These are phyloP conservation scores for Epichloe gansuensis DNA, from an alignment of 2,329 filamentous ascomycete species.

Conservation along the genomic window DNA sequence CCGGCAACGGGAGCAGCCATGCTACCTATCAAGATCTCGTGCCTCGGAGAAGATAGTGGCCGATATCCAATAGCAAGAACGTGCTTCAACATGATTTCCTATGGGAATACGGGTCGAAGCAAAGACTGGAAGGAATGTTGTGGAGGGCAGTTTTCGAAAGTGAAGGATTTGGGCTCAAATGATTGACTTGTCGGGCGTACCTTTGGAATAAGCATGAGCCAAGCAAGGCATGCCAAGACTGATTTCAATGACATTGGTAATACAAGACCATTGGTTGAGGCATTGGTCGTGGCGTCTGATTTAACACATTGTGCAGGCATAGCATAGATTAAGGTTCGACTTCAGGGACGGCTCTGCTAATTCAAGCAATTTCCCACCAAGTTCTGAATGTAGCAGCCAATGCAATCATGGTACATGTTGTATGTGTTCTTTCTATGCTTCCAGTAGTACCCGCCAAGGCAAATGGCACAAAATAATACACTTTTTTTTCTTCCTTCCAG, in stretches of 20 bases:
- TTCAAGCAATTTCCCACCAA: background rate
- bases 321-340: background rate
- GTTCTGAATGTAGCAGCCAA: background rate
- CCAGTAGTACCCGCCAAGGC: slow-evolving; percentile 17
- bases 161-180: slow-evolving; percentile 86
- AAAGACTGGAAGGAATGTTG: slow-evolving; percentile 57
- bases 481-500: background rate
- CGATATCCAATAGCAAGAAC: slow-evolving; percentile 79
- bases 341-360: background rate
- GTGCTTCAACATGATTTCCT: slow-evolving; percentile 78
- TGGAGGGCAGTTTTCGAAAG: slow-evolving; percentile 85
- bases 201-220: background rate
- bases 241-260: too few species aligned
- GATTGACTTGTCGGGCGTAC: background rate
- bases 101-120: slow-evolving; percentile 56
- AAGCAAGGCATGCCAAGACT: too few species aligned
- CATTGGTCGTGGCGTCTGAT: background rate
- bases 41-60: slow-evolving; percentile 59
- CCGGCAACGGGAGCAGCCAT: slow-evolving; percentile 78
- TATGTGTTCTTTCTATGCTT: background rate
- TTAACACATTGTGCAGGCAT: background rate
- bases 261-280: background rate
- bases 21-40: slow-evolving; percentile 63
- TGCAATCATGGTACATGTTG: background rate
- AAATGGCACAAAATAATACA: slow-evolving; percentile 1